Evolutionary conservation across 257 asterid genomes (phyloP).

Genomic region (Nicotiana attenuata): DNA sequence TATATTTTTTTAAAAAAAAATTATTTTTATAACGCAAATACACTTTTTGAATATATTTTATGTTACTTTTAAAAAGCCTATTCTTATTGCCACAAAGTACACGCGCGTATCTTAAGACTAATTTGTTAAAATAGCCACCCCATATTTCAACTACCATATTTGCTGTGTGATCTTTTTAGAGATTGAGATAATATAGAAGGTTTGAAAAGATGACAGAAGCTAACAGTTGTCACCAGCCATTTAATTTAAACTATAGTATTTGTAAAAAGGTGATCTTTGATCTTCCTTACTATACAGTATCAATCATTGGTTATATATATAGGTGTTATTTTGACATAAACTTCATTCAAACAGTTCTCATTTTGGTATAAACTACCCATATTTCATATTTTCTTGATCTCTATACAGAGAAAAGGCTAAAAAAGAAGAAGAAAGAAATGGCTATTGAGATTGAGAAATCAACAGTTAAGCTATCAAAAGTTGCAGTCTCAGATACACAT

Average conservation of each 20-base stretch:
- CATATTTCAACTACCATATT: conserved; percentile 60
- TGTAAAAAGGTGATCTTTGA: conserved; percentile 29
- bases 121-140: conserved; percentile 16
- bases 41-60: no score
- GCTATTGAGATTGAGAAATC: conserved; percentile 27
- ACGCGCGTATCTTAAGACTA: no score
- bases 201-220: conserved; percentile 43
- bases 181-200: conserved; percentile 39
- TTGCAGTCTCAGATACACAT: conserved; percentile 72
- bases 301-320: conserved; percentile 48
- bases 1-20: no score
- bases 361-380: not conserved
- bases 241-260: conserved; percentile 17
- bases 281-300: conserved; percentile 29
- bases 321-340: conserved; percentile 12
- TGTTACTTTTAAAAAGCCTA: no score
- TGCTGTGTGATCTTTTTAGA: conserved; percentile 51
- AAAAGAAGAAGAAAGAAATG: conserved; percentile 19
- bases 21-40: no score
- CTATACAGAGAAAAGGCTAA: not conserved
- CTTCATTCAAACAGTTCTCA: conserved; percentile 10
- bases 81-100: no score
- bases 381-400: not conserved
- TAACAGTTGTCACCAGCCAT: conserved; percentile 72
- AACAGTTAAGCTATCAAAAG: conserved; percentile 42